Evolutionary conservation across 2,329 filamentous ascomycete species (phyloP).

Genomic region (Rhinocladiella mackenziei): DNA sequence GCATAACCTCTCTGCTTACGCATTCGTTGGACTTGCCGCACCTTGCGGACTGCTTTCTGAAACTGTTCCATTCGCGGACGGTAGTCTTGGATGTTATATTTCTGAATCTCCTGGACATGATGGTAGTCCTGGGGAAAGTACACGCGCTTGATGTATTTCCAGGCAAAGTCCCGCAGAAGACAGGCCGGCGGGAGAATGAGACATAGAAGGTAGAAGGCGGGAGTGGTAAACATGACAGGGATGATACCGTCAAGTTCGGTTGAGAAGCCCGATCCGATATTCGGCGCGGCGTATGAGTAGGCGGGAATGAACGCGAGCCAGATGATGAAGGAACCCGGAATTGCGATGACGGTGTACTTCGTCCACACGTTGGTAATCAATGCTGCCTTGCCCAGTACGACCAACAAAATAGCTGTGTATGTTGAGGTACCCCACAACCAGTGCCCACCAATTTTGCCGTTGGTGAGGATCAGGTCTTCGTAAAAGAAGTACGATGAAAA

Average conservation of each 20-base stretch:
- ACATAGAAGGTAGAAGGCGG: constrained; percentile 89
- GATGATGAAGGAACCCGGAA: constrained; percentile 84
- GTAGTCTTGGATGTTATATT: constrained; percentile 99
- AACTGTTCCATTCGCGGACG: constrained; percentile 98
- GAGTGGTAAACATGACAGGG: constrained; percentile 71
- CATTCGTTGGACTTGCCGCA: constrained; percentile 97
- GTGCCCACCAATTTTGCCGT: constrained; percentile 82
- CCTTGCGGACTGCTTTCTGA: constrained; percentile 98
- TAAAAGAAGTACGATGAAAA: constrained; percentile 76
- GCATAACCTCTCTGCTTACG: constrained; percentile 98
- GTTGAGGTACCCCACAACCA: constrained; percentile 98
- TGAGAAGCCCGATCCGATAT: constrained; percentile 68
- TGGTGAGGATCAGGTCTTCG: constrained; percentile 69
- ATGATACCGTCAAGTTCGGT: constrained; percentile 82
- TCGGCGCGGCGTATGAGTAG: constrained; percentile 82
- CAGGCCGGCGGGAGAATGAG: constrained; percentile 75
- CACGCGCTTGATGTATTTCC: constrained; percentile 98
- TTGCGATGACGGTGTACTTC: constrained; percentile 93
- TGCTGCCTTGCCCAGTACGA: constrained; percentile 89
- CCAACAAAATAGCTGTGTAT: constrained; percentile 89
- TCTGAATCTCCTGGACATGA: constrained; percentile 98
- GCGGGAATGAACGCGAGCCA: constrained; percentile 88
- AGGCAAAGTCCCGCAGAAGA: constrained; percentile 81
- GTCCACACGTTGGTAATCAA: constrained; percentile 98
- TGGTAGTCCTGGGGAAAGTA: constrained; percentile 95